These are phyloP conservation scores for Ophiorrhiza pumila DNA, from an alignment of 257 asterid genomes.

Conservation along the genomic window DNA sequence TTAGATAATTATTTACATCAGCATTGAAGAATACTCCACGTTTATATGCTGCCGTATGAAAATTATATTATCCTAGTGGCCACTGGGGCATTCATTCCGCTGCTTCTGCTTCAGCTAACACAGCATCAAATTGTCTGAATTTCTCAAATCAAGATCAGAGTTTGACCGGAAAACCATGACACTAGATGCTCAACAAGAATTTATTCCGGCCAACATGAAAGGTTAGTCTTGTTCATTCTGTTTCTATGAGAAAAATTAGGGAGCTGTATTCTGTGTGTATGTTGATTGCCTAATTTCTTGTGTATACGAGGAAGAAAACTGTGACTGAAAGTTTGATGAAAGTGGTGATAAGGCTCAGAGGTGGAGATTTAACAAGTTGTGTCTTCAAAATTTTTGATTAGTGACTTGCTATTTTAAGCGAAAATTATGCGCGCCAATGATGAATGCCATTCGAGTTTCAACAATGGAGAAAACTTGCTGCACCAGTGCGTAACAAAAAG, in stretches of 20 bases:
- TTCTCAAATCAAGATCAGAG: not conserved
- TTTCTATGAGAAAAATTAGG: not conserved
- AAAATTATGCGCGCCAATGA: not conserved
- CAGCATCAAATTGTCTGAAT: not conserved
- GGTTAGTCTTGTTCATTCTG: conserved; percentile 29
- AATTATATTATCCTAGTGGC: no score
- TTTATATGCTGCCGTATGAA: no score
- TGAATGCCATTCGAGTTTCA: not conserved
- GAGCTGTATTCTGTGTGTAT: not conserved
- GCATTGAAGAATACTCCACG: not conserved
- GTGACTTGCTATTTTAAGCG: no score
- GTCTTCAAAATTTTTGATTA: not conserved
- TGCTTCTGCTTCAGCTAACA: not conserved
- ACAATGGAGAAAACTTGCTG: not conserved
- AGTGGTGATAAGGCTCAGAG: conserved; percentile 89
- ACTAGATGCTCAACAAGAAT: conserved; percentile 39
- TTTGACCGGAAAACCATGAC: conserved; percentile 40
- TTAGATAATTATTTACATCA: no score
- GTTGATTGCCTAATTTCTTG: conserved; percentile 11
- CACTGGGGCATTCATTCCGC: no score
- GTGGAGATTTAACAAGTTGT: conserved; percentile 53
- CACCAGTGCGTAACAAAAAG: no score
- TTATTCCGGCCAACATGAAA: conserved; percentile 73
- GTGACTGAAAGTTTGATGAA: conserved; percentile 93
- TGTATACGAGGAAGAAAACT: conserved; percentile 71